These are phyloP conservation scores for Vanilla planifolia DNA, from an alignment of 106 monocot genomes.

Conservation along the genomic window DNA sequence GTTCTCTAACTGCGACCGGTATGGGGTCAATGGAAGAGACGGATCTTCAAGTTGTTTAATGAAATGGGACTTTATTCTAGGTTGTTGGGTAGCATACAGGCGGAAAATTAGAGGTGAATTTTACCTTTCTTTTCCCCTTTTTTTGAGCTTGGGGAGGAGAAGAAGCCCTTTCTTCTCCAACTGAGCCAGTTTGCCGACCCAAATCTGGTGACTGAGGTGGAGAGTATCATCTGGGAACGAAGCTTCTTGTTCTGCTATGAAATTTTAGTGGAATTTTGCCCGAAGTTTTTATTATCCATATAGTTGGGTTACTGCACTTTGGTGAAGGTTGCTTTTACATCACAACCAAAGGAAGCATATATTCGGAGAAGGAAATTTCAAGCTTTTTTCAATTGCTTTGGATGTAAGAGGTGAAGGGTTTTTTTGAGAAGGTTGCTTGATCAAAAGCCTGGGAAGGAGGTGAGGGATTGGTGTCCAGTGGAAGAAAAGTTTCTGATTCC, in stretches of 20 bases:
- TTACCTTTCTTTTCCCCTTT: neutral
- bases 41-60: neutral
- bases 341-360: neutral
- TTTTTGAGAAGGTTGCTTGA: neutral
- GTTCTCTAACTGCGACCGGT: no score
- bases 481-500: neutral
- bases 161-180: no score
- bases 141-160: neutral
- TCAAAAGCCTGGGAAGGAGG: neutral
- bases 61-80: neutral
- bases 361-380: neutral
- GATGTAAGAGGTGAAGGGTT: neutral
- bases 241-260: no score
- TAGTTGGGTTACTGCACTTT: neutral
- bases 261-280: neutral
- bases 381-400: neutral
- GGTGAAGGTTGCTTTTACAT: neutral
- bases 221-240: no score
- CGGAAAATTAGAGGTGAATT: neutral
- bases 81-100: neutral
- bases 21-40: neutral
- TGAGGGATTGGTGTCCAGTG: neutral
- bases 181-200: no score
- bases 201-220: no score
- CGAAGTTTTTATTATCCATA: neutral